phyloP scores from a whole-genome alignment of 2,329 filamentous ascomycete genomes.

The Incumbomyces lentus region DNA sequence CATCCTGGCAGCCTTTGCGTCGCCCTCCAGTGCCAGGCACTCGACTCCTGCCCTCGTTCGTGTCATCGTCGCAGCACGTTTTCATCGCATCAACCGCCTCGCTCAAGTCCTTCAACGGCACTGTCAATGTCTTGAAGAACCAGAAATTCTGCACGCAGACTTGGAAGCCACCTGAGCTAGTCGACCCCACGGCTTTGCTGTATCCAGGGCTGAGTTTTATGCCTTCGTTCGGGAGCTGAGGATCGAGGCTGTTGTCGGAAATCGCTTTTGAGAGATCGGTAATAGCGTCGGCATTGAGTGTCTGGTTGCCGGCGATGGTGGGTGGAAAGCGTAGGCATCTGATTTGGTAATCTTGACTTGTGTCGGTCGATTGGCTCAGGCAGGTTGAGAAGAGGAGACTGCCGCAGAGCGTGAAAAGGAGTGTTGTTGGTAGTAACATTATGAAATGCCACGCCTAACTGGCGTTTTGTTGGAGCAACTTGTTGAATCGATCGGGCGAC shows the following conservation, averaged over 20 bases:
- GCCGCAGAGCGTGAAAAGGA: neutral
- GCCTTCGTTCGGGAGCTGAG: neutral
- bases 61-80: neutral
- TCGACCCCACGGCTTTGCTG: neutral
- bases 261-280: neutral
- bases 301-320: neutral
- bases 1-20: neutral
- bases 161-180: neutral
- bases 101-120: neutral
- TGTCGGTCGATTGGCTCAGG: neutral
- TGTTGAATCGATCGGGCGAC: no score
- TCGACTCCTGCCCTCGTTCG: neutral
- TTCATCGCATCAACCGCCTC: neutral
- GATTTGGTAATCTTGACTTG: neutral
- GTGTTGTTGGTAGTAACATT: neutral
- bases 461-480: no score
- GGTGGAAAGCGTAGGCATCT: conserved; percentile 1
- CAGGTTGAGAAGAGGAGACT: neutral
- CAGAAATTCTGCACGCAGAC: conserved; percentile 6
- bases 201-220: neutral
- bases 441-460: neutral
- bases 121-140: conserved; percentile 5
- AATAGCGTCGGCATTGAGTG: neutral
- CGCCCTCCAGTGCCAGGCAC: neutral
- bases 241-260: neutral